phyloP scores from a whole-genome alignment of 108 stramenopile species.

The Cylindrotheca closterium region DNA sequence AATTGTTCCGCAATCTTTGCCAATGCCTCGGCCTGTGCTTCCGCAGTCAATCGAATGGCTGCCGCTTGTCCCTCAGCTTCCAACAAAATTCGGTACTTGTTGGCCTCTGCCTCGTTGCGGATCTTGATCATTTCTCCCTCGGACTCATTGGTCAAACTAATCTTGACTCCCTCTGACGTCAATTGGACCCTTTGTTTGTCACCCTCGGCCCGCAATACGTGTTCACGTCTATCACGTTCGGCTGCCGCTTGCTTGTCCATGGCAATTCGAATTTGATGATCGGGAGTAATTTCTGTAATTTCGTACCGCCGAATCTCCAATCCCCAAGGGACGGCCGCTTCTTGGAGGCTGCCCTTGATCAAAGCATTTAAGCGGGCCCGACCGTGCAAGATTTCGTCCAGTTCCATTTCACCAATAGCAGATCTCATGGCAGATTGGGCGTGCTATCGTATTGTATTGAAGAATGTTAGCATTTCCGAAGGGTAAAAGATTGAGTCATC shows the following conservation, averaged over 20 bases:
- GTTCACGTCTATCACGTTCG: slow-evolving; percentile 91
- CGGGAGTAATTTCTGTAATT: slow-evolving; percentile 97
- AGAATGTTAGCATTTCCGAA: too few species aligned
- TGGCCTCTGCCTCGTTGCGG: slow-evolving; percentile 91
- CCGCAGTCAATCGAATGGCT: slow-evolving; percentile 80
- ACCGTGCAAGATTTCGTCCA: slow-evolving; percentile 97
- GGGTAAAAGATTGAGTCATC: too few species aligned
- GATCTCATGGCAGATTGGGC: slow-evolving; percentile 98
- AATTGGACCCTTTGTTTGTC: slow-evolving; percentile 90
- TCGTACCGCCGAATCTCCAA: slow-evolving; percentile 93
- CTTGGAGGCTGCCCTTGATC: slow-evolving; percentile 90
- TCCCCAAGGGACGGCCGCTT: slow-evolving; percentile 95
- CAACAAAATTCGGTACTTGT: slow-evolving; percentile 70
- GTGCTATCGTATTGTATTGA: slow-evolving; percentile 43
- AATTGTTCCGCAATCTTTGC: slow-evolving; percentile 62
- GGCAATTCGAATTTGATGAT: slow-evolving; percentile 92
- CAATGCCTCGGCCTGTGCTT: slow-evolving; percentile 90
- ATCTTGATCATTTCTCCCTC: slow-evolving; percentile 93
- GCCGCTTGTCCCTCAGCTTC: slow-evolving; percentile 94
- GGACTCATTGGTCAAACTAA: slow-evolving; percentile 94
- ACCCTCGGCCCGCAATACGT: slow-evolving; percentile 94
- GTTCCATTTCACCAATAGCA: slow-evolving; percentile 98
- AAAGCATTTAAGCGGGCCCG: slow-evolving; percentile 87
- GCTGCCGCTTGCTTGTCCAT: slow-evolving; percentile 99
- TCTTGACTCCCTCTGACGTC: slow-evolving; percentile 94